Conservation (phyloP, 2,329 filamentous ascomycete genomes). For the Neofusicoccum ribis region DNA sequence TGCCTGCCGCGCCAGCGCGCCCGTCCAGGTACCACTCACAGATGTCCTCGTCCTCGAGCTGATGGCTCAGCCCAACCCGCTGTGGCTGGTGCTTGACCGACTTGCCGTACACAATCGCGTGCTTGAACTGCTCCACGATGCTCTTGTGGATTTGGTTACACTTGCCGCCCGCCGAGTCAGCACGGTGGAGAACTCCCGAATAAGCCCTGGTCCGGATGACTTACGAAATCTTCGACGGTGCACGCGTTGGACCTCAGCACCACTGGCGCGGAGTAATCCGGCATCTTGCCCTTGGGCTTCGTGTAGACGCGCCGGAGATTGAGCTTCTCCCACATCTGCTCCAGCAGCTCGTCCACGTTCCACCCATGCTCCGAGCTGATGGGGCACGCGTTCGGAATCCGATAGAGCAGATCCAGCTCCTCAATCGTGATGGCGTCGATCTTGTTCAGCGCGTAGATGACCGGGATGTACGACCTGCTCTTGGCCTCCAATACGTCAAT, state of each 20-base stretch:
- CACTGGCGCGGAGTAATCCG: constrained; percentile 89
- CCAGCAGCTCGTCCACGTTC: constrained; percentile 96
- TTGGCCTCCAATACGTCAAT: constrained; percentile 96
- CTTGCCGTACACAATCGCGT: constrained; percentile 93
- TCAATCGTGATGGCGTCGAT: constrained; percentile 98
- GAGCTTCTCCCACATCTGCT: constrained; percentile 98
- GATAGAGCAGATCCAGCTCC: constrained; percentile 92
- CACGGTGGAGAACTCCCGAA: constrained; percentile 21
- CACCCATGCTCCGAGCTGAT: constrained; percentile 95
- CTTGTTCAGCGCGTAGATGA: constrained; percentile 98
- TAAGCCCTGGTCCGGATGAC: constrained; percentile 40
- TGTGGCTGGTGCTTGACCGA: constrained; percentile 99
- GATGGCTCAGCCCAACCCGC: constrained; percentile 85
- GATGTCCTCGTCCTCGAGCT: constrained; percentile 95
- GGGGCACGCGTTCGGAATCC: constrained; percentile 93
- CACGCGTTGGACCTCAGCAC: constrained; percentile 80
- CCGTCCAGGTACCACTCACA: constrained; percentile 56
- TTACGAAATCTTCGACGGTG: constrained; percentile 95
- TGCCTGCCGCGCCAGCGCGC: neutral
- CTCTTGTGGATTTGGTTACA: constrained; percentile 97
- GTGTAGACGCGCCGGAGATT: constrained; percentile 92
- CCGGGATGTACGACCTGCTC: constrained; percentile 95
- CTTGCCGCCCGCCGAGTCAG: constrained; percentile 52
- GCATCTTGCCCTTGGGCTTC: constrained; percentile 92
- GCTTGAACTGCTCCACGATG: constrained; percentile 93